Conservation (phyloP, 805 yeast genomes). For the Myxozyma geophila region DNA sequence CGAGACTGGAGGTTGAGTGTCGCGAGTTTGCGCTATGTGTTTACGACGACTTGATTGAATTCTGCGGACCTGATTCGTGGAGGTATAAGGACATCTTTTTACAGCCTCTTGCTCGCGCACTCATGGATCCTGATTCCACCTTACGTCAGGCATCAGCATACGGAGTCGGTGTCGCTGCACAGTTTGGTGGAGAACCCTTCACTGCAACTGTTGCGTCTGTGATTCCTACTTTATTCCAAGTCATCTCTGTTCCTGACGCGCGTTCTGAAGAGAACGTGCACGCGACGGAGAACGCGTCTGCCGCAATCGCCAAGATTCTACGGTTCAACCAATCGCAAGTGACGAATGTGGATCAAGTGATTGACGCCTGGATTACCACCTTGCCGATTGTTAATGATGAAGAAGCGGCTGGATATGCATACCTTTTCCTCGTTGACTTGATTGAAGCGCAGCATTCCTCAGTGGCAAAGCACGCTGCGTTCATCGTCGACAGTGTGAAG, state of each 20-base stretch:
- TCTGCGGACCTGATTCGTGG: slow-evolving; percentile 69
- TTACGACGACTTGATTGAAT: slow-evolving; percentile 79
- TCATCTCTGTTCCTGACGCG: slow-evolving; percentile 77
- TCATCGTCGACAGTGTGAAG: slow-evolving; percentile 23
- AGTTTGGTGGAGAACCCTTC: slow-evolving; percentile 69
- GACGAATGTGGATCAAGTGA: slow-evolving; percentile 58
- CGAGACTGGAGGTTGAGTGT: slow-evolving; percentile 68
- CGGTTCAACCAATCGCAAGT: slow-evolving; percentile 55
- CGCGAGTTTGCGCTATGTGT: slow-evolving; percentile 79
- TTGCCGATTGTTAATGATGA: slow-evolving; percentile 84
- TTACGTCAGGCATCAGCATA: slow-evolving; percentile 88
- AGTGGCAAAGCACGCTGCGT: slow-evolving; percentile 57
- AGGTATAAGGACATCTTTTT: slow-evolving; percentile 68
- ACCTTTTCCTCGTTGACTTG: slow-evolving; percentile 72
- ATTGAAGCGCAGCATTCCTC: slow-evolving; percentile 69
- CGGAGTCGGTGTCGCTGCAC: slow-evolving; percentile 85
- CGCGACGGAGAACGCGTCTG: slow-evolving; percentile 85
- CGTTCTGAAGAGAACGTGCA: slow-evolving; percentile 80
- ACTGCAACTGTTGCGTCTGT: slow-evolving; percentile 67
- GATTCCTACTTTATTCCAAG: slow-evolving; percentile 73
- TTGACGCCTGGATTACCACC: slow-evolving; percentile 76
- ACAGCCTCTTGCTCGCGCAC: slow-evolving; percentile 64
- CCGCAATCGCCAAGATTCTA: slow-evolving; percentile 83
- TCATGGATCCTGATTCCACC: slow-evolving; percentile 45
- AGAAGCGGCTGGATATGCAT: slow-evolving; percentile 86